Evolutionary conservation across 2,329 filamentous ascomycete genomes (phyloP), one percentile per base, ranked within the genome.

Genomic region (Paramyrothecium roridum): DNA sequence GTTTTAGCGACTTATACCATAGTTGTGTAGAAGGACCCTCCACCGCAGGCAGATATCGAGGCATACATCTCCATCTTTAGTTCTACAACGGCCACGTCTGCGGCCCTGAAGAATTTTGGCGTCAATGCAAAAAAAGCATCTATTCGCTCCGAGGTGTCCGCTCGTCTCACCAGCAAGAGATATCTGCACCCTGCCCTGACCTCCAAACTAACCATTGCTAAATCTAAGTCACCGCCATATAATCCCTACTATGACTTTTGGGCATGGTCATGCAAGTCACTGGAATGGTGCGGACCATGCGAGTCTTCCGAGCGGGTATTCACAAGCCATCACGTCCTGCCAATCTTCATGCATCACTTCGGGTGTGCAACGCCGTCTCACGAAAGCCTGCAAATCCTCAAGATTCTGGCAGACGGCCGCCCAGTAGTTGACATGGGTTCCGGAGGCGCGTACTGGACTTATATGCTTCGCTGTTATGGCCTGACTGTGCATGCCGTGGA

Each of bases 291-390:
- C 51, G 85, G 87, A 1, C 84, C 87, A 3, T 72, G 80, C 65
- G 70, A 74, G 16, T 71, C 72, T 37, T 82, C 85, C 3, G 76
- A 75, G 17, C 71, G 76, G 23, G 78, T 81, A 3, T 78, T 76
- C 52, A 80, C 77, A 56, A 82, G 80, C 51, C 89, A 92, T 70
- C 87, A 88, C 62, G 76, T 90, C 8, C 78, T 91, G 10, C 88
- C 88, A 2, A 76, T 91, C 19, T 78, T 91, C 54, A 91, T 91
- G 79, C 88, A 91, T 72, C 88, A 92, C 70, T 91, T 91, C 68
- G 88, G 88, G 52, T 92, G 88, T 71, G 82, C 83, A 1, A 85
- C 85, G 20, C 89, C 89, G 0, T 83, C 81, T 11, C 87, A 88
- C 68, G 86, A 90, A 62, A 77, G 82, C 2, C 73, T 92, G 13